These are phyloP conservation scores for Didymella glomerata DNA, from an alignment of 2,329 filamentous ascomycete species.

Conservation along the genomic window DNA sequence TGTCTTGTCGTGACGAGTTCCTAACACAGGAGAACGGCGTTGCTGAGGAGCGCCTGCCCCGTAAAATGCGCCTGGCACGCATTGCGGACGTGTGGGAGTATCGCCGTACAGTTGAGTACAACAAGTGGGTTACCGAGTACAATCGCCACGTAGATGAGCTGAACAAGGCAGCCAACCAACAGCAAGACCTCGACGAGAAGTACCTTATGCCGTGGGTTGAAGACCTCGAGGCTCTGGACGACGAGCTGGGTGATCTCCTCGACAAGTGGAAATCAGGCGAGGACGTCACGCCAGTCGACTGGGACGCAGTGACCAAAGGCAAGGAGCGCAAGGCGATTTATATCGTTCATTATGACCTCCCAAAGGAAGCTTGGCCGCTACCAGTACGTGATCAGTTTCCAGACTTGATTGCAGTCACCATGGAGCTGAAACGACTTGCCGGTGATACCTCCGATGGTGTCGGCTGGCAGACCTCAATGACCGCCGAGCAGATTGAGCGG, in stretches of 20 bases:
- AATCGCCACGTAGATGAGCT: neutral
- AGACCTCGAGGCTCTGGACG: neutral
- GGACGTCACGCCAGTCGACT: neutral
- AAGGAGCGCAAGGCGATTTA: constrained; percentile 1
- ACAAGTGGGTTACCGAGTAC: neutral
- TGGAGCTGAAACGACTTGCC: neutral
- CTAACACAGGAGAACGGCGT: neutral
- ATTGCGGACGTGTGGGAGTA: neutral
- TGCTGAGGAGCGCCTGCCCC: neutral
- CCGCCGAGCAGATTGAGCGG: neutral
- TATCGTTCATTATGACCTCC: neutral
- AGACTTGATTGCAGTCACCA: neutral
- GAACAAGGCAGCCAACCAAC: neutral
- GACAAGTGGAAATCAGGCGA: neutral
- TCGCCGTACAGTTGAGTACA: neutral
- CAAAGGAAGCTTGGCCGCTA: constrained; percentile 2
- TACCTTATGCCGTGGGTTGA: neutral
- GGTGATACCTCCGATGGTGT: neutral
- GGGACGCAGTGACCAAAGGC: neutral
- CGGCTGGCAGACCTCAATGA: neutral
- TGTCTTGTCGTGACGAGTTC: constrained; percentile 1
- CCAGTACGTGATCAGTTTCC: constrained; percentile 3
- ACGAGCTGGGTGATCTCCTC: neutral
- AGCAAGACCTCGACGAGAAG: neutral
- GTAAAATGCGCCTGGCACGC: neutral